Evolutionary conservation across 805 yeast genomes (phyloP).

Genomic region (Kodamaea hsintzibuensis): DNA sequence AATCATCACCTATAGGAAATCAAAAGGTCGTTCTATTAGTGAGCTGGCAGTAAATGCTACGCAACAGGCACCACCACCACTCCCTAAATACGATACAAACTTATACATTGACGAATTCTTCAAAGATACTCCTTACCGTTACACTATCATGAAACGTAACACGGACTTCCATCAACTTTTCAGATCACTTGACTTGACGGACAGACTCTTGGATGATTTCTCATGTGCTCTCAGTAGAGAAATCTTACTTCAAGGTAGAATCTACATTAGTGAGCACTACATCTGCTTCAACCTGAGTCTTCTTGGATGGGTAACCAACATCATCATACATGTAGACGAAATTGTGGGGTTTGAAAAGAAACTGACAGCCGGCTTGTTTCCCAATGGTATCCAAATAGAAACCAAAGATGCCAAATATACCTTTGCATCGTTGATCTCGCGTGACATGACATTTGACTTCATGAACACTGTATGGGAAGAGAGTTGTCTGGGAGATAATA

Average conservation of each 20-base stretch:
- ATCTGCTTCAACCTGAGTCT: constrained; percentile 67
- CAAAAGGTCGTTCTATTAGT: constrained; percentile 31
- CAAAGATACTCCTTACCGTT: constrained; percentile 58
- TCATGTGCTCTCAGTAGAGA: constrained; percentile 68
- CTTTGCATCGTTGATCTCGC: constrained; percentile 64
- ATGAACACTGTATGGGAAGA: constrained; percentile 63
- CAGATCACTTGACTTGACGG: constrained; percentile 50
- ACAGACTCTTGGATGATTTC: constrained; percentile 58
- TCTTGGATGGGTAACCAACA: constrained; percentile 64
- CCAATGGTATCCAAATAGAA: constrained; percentile 64
- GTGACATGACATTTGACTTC: constrained; percentile 54
- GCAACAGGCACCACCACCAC: constrained; percentile 4
- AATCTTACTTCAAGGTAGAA: constrained; percentile 64
- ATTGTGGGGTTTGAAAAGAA: constrained; percentile 64
- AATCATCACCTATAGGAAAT: constrained; percentile 40
- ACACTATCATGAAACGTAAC: constrained; percentile 62
- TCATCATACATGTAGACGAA: constrained; percentile 58
- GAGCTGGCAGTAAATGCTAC: constrained; percentile 18
- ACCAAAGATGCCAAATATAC: constrained; percentile 62
- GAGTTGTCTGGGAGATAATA: constrained; percentile 2
- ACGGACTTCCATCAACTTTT: constrained; percentile 61
- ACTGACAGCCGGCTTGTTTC: constrained; percentile 66
- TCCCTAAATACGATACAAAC: constrained; percentile 36
- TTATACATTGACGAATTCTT: constrained; percentile 60
- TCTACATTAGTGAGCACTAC: constrained; percentile 56